These are phyloP conservation scores for Tilletia caries DNA, from an alignment of 1,284 basidiomycete species.

Conservation along the genomic window DNA sequence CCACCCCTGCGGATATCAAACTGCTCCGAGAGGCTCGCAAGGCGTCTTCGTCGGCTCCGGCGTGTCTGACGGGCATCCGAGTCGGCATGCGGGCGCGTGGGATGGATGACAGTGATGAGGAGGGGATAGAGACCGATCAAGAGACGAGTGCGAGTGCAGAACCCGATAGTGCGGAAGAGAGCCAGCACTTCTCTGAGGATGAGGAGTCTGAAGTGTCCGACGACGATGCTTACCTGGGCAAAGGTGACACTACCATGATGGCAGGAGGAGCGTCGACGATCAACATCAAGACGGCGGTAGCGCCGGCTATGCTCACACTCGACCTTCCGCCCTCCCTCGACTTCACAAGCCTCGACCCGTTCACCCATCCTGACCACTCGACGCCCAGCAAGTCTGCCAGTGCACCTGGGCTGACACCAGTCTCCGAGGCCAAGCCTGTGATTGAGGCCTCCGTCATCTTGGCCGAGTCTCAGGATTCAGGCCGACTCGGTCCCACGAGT, in stretches of 20 bases:
- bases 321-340: constrained; percentile 2
- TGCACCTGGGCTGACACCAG: constrained; percentile 24
- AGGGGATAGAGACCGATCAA: background rate
- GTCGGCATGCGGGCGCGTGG: constrained; percentile 59
- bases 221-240: background rate
- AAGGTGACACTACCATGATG: constrained; percentile 16
- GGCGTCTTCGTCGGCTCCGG: constrained; percentile 71
- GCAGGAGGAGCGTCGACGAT: constrained; percentile 16
- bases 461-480: constrained; percentile 16
- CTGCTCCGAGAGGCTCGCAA: constrained; percentile 70
- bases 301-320: constrained; percentile 7
- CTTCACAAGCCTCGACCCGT: background rate
- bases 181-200: constrained; percentile 25
- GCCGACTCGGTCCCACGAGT: constrained; percentile 29
- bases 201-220: constrained; percentile 15
- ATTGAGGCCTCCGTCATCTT: constrained; percentile 31
- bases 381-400: background rate
- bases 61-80: constrained; percentile 77
- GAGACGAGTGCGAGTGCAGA: background rate
- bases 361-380: background rate
- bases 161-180: constrained; percentile 2
- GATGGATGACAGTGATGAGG: constrained; percentile 41
- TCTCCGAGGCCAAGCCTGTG: constrained; percentile 52
- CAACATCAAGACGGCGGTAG: constrained; percentile 3
- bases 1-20: constrained; percentile 70